These are phyloP conservation scores for Coniochaeta sp. DNA, from an alignment of 2,329 filamentous ascomycete genomes.

Conservation along the genomic window DNA sequence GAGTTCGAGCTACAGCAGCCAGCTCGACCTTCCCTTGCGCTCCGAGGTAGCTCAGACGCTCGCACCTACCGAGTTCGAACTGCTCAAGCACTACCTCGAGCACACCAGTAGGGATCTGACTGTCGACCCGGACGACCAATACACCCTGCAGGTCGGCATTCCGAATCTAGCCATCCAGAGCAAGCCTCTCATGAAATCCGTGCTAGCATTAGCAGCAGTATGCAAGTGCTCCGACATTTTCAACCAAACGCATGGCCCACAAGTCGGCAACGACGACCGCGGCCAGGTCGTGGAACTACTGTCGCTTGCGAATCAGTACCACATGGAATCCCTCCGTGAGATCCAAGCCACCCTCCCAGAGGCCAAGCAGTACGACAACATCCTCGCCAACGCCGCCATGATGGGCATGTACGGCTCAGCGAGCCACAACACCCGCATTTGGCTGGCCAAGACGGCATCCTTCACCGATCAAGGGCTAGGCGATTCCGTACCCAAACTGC, in stretches of 20 bases:
- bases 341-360: conserved; percentile 24
- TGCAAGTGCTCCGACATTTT: conserved; percentile 29
- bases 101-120: conserved; percentile 30
- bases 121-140: conserved; percentile 27
- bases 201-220: conserved; percentile 31
- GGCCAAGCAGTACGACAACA: conserved; percentile 21
- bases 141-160: conserved; percentile 31
- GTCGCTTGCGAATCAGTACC: conserved; percentile 25
- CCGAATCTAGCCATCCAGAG: conserved; percentile 31
- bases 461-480: conserved; percentile 8
- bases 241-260: conserved; percentile 1
- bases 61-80: conserved; percentile 22
- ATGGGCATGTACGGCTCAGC: conserved; percentile 33
- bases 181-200: conserved; percentile 30
- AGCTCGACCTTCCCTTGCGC: conserved; percentile 3
- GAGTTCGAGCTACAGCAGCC: background rate
- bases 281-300: conserved; percentile 23
- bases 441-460: conserved; percentile 17
- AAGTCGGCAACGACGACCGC: background rate
- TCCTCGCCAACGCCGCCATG: conserved; percentile 29
- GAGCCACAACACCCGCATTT: conserved; percentile 27
- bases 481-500: conserved; percentile 22
- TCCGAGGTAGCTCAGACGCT: conserved; percentile 11
- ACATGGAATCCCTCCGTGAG: conserved; percentile 26
- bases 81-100: conserved; percentile 31